A percentile compares a stretch with the other conserved stretches of the same genome.
Evolutionary conservation across 1,284 basidiomycete species (phyloP).

Genomic region (Takashimella koratensis): DNA sequence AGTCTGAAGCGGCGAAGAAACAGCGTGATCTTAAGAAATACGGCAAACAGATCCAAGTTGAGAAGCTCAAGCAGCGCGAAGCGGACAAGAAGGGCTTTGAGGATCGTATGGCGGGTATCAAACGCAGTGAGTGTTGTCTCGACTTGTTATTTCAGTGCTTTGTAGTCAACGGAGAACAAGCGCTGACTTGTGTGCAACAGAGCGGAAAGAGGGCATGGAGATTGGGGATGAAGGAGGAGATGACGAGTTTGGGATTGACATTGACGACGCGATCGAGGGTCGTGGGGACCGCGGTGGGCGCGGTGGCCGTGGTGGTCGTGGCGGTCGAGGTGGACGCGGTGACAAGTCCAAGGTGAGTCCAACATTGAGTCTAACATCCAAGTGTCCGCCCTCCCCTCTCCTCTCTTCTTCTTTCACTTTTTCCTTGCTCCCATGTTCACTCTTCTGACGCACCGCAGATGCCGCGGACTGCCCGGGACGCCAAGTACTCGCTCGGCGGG

Average conservation of each 20-base stretch:
- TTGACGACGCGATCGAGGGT: conserved; percentile 77
- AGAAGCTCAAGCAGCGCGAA: conserved; percentile 76
- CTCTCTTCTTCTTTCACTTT: too few species aligned
- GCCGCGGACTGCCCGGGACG: conserved; percentile 65
- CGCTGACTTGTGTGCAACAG: conserved; percentile 48
- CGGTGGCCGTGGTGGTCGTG: conserved; percentile 35
- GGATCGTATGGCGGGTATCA: conserved; percentile 74
- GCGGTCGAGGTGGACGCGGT: conserved; percentile 33
- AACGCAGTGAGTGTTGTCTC: conserved; percentile 80
- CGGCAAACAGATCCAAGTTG: conserved; percentile 91
- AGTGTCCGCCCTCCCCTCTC: neutral
- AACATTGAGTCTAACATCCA: neutral
- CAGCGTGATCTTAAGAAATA: conserved; percentile 97
- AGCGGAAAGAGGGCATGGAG: conserved; percentile 79
- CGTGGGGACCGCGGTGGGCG: conserved; percentile 62
- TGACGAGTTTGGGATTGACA: conserved; percentile 69
- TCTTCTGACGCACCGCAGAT: conserved; percentile 44
- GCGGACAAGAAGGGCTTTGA: conserved; percentile 76
- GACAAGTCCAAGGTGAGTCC: conserved; percentile 41
- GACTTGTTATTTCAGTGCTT: too few species aligned
- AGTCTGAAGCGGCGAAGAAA: conserved; percentile 83
- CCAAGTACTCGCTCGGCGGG: conserved; percentile 73
- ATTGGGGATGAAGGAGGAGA: conserved; percentile 59
- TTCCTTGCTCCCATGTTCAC: neutral
- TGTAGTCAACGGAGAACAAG: too few species aligned